These are phyloP conservation scores for Hyaloscypha hepaticicola DNA, from an alignment of 495 filamentous ascomycete species.

Conservation along the genomic window DNA sequence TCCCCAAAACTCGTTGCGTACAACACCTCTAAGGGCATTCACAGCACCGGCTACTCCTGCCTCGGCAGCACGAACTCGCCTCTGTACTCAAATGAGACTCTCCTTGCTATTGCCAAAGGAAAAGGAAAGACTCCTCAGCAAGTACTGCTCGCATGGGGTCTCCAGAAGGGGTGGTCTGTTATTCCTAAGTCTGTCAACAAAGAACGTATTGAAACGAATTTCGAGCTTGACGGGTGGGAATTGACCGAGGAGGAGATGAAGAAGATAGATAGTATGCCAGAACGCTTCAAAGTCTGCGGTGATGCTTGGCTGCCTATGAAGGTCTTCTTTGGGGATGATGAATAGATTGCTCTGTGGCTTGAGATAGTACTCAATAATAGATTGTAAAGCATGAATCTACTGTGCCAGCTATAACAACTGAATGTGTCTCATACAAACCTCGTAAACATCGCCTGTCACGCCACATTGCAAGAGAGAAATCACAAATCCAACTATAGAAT, in stretches of 20 bases:
- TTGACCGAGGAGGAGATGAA: constrained; percentile 63
- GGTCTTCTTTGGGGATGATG: constrained; percentile 88
- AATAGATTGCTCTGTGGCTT: constrained; percentile 42
- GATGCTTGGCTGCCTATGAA: constrained; percentile 71
- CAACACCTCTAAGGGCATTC: constrained; percentile 69
- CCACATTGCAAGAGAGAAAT: too few relatives aligned
- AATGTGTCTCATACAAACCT: too few relatives aligned
- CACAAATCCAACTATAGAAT: too few relatives aligned
- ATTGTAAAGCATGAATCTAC: background rate
- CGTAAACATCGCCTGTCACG: too few relatives aligned
- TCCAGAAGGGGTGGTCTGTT: constrained; percentile 71
- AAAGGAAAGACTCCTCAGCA: constrained; percentile 61
- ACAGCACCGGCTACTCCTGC: constrained; percentile 72
- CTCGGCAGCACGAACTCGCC: constrained; percentile 76
- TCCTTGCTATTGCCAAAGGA: constrained; percentile 69
- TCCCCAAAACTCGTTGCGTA: constrained; percentile 66
- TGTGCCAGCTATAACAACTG: too few relatives aligned
- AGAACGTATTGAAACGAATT: constrained; percentile 70
- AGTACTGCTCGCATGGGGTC: constrained; percentile 74
- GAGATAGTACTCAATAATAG: background rate
- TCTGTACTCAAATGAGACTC: constrained; percentile 64
- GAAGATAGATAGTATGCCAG: constrained; percentile 60
- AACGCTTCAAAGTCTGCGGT: constrained; percentile 72
- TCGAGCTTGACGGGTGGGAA: constrained; percentile 63
- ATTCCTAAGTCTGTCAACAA: constrained; percentile 78